Evolutionary conservation across 805 yeast species (phyloP), one percentile per base, ranked within the genome.

Genomic region (Debaryomyces castellii): DNA sequence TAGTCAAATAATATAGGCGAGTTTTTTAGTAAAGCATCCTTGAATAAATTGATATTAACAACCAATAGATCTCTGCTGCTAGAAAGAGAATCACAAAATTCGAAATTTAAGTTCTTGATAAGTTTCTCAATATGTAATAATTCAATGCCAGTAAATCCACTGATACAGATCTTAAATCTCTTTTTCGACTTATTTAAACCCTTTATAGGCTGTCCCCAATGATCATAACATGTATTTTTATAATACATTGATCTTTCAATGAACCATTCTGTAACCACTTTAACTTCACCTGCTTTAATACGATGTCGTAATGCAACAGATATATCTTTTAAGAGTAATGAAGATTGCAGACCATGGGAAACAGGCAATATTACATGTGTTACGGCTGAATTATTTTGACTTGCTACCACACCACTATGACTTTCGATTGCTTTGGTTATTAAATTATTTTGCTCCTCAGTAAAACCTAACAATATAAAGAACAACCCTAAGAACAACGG

Each of bases 141-240:
- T 62, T 89, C 95, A 22, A 87, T 81, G 0, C 95, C 96, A 17
- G 82, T 75, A 60, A 85, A 89, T 3, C 96, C 96, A 3, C 89
- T 78, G 2, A 85, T 71, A 49, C 85, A 74, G 3, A 85, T 67
- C 41, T 57, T 57, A 49, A 60, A 65, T 35, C 53, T 52, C 17
- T 44, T 53, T 3, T 45, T 50, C 46, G 64, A 57, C 28, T 51
- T 50, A 11, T 58, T 52, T 9, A 67, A 49, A 5, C 74, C 71
- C 45, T 37, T 63, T 41, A 78, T 68, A 1, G 87, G 88, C 43
- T 58, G 57, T 3, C 85, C 77, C 96, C 96, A 88, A 12, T 67
- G 60, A 57, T 85, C 96, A 27, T 62, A 54, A 12, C 67, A 62
- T 5, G 79, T 52, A 38, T 64, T 59, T 37, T 77, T 74, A 53